phyloP scores from a whole-genome alignment of 306 rosid species.

The Rubus idaeus region DNA sequence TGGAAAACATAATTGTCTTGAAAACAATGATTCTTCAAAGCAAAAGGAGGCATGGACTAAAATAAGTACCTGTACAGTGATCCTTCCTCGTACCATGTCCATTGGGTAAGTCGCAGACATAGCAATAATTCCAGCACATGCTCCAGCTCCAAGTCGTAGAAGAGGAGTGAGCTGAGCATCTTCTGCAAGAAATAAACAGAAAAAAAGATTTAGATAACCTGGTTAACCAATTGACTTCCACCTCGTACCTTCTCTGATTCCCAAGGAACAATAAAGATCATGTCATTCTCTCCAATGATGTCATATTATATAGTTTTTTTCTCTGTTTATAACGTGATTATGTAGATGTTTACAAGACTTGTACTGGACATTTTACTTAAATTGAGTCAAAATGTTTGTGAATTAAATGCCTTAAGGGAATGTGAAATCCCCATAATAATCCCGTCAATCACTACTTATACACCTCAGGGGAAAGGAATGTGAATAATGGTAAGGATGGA shows the following conservation, averaged over 20 bases:
- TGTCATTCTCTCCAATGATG: background rate
- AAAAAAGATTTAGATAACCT: conserved; percentile 8
- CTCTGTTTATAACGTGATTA: background rate
- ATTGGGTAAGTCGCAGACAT: conserved; percentile 99
- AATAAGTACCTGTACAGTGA: conserved; percentile 86
- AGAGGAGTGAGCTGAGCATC: conserved; percentile 94
- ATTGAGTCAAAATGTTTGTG: background rate
- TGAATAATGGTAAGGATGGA: conserved; percentile 17
- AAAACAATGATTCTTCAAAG: background rate
- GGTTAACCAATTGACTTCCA: background rate
- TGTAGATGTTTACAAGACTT: background rate
- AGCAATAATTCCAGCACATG: conserved; percentile 98
- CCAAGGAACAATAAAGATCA: background rate
- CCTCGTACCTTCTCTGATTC: background rate
- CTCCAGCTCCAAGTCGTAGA: conserved; percentile 98
- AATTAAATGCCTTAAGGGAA: background rate
- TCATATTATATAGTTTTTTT: background rate
- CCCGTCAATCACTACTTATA: background rate
- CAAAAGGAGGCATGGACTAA: conserved; percentile 11
- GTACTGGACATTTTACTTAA: background rate
- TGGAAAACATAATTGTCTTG: background rate
- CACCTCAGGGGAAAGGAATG: background rate
- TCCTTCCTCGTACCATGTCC: conserved; percentile 99
- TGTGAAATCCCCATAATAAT: background rate
- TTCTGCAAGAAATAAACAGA: conserved; percentile 50